phyloP scores from a whole-genome alignment of 78 protist species.

The Dictyostelium discoideum region DNA sequence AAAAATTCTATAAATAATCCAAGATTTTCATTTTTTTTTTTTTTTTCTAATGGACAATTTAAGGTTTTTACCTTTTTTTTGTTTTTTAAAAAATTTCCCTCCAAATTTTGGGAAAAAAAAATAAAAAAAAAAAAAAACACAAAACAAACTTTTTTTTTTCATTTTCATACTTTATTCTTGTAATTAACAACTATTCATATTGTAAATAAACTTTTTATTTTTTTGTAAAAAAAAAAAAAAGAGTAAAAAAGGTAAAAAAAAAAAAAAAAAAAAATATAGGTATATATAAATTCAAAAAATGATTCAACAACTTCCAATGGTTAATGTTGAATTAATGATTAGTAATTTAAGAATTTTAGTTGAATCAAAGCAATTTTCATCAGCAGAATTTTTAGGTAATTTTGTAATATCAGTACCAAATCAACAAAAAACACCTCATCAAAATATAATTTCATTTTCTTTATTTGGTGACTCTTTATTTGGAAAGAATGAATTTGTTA shows the following conservation, averaged over 20 bases:
- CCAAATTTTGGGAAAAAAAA: no score
- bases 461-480: conserved; percentile 61
- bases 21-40: not conserved
- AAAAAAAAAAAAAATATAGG: not conserved
- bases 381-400: conserved; percentile 69
- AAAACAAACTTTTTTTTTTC: no score
- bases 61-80: not conserved
- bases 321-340: conserved; percentile 52
- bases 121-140: no score
- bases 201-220: no score
- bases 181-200: no score
- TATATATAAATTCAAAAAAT: not conserved
- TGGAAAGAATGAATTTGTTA: conserved; percentile 25
- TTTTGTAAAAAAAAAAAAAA: not conserved
- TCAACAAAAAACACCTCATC: not conserved
- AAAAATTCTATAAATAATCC: not conserved
- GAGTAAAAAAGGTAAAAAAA: not conserved
- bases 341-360: conserved; percentile 39
- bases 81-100: not conserved
- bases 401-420: conserved; percentile 36
- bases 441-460: not conserved
- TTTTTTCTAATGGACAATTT: not conserved
- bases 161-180: no score
- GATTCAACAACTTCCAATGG: conserved; percentile 19
- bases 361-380: conserved; percentile 48